Evolutionary conservation across 345 rosid species (phyloP).

Genomic region (Sisymbrium irio): DNA sequence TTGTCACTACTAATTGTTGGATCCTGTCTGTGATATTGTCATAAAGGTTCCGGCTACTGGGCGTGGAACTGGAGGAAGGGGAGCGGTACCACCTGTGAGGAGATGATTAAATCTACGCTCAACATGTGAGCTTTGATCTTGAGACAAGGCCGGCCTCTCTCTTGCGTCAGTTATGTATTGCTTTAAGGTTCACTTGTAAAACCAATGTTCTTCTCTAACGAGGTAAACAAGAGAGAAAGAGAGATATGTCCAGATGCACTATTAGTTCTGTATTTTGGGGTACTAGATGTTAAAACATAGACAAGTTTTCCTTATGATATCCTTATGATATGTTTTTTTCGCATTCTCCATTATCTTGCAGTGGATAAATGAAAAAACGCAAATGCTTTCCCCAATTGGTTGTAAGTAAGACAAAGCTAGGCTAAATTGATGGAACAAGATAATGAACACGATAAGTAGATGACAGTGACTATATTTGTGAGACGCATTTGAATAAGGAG

Average conservation of each 20-base stretch:
- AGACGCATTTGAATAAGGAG: too few relatives aligned
- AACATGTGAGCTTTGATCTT: conserved; percentile 21
- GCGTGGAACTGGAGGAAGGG: conserved; percentile 84
- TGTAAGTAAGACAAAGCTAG: background rate
- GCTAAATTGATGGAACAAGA: background rate
- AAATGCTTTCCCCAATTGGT: background rate
- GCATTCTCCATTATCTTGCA: background rate
- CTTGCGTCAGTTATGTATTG: conserved; percentile 21
- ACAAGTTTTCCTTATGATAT: background rate
- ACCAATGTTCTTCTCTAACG: conserved; percentile 12
- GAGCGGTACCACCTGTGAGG: conserved; percentile 74
- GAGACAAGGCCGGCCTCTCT: conserved; percentile 9
- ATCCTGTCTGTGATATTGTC: background rate
- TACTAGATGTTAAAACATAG: conserved; percentile 5
- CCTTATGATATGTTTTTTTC: background rate
- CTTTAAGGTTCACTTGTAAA: conserved; percentile 23
- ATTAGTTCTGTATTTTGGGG: conserved; percentile 14
- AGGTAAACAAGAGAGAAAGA: conserved; percentile 11
- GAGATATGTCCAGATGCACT: conserved; percentile 12
- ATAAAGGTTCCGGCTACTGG: conserved; percentile 72
- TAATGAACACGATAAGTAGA: background rate
- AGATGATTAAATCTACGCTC: conserved; percentile 40
- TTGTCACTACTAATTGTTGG: conserved; percentile 16
- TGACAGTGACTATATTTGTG: too few relatives aligned
- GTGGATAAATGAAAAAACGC: background rate